These are phyloP conservation scores for Xylaria grammica DNA, from an alignment of 495 filamentous ascomycete species.

Conservation along the genomic window DNA sequence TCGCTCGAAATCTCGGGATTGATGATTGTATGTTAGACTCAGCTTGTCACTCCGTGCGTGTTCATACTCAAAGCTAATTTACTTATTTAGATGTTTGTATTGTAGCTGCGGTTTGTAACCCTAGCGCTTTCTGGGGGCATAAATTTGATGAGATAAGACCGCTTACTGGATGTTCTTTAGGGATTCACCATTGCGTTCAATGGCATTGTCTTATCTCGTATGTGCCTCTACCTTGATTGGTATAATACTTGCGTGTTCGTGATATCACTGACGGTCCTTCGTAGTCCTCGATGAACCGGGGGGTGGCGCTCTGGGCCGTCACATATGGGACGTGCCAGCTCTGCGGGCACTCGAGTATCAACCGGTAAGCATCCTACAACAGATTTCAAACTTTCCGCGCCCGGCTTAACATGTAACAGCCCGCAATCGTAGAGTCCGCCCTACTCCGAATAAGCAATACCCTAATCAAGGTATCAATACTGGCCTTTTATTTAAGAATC, in stretches of 20 bases:
- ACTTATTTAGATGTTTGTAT: constrained; percentile 24
- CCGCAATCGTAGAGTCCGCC: constrained; percentile 20
- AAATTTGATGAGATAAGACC: neutral
- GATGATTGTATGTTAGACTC: constrained; percentile 36
- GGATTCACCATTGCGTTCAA: constrained; percentile 24
- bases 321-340: constrained; percentile 30
- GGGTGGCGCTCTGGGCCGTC: constrained; percentile 21
- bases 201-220: constrained; percentile 24
- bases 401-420: neutral
- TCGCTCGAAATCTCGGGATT: constrained; percentile 34
- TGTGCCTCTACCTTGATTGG: neutral
- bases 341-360: constrained; percentile 18
- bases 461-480: constrained; percentile 24
- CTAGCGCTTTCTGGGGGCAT: neutral
- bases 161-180: constrained; percentile 13
- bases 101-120: constrained; percentile 21
- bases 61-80: constrained; percentile 1
- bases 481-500: constrained; percentile 27
- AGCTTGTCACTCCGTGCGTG: neutral
- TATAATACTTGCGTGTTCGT: neutral
- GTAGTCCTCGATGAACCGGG: constrained; percentile 22
- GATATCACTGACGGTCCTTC: neutral
- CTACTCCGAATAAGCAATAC: constrained; percentile 24
- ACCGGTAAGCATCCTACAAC: constrained; percentile 12
- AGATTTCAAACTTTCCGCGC: neutral